Conservation (phyloP, 257 asterid species). For the Thymus mandschuricus region DNA sequence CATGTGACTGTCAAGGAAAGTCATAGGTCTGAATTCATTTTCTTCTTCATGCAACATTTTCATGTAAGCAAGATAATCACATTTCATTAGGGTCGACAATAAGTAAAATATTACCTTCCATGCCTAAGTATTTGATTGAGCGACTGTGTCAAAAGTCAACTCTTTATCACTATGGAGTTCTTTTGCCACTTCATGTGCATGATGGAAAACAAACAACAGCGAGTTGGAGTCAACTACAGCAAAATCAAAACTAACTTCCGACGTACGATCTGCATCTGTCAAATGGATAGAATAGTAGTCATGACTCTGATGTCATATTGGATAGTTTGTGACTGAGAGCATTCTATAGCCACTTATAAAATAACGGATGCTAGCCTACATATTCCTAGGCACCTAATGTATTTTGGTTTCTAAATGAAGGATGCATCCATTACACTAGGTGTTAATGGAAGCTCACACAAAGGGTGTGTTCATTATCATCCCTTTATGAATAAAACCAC, state of each 20-base stretch:
- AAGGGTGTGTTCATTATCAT: neutral
- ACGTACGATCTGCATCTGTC: conserved; percentile 68
- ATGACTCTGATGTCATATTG: conserved; percentile 10
- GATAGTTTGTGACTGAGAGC: neutral
- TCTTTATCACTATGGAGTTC: conserved; percentile 58
- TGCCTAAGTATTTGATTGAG: conserved; percentile 53
- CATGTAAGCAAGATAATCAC: neutral
- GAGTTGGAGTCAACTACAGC: conserved; percentile 92
- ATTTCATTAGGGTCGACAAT: conserved; percentile 6
- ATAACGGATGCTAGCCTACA: neutral
- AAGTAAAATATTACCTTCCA: conserved; percentile 71
- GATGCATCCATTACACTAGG: neutral
- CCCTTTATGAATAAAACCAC: neutral
- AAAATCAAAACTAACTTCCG: conserved; percentile 75
- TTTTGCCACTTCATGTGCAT: conserved; percentile 76
- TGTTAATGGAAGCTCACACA: neutral
- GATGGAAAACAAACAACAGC: conserved; percentile 80
- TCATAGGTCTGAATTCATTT: neutral
- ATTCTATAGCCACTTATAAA: conserved; percentile 10
- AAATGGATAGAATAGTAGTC: conserved; percentile 30
- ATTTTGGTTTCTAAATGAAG: too few relatives aligned
- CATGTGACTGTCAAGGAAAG: neutral
- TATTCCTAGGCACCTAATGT: neutral
- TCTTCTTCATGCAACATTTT: neutral
- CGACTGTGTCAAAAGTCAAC: conserved; percentile 52